Percentiles rank a stretch among this genome's conserved stretches.
Conservation (phyloP, 208 protist genomes). For the Trypanosoma cruzi region DNA sequence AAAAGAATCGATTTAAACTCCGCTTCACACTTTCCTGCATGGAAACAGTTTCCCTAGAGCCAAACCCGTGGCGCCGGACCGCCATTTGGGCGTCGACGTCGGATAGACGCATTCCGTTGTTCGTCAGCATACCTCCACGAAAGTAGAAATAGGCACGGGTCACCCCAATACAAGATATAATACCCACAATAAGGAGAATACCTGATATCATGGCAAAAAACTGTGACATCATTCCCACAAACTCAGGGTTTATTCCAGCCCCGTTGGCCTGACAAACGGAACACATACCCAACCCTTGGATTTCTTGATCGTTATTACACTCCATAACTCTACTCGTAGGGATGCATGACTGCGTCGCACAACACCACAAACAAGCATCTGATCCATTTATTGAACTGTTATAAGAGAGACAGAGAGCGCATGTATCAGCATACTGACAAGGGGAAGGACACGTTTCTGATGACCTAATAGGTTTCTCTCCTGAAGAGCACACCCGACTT, state of each 20-base stretch:
- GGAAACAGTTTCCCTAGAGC: constrained; percentile 17
- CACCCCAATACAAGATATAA: constrained; percentile 30
- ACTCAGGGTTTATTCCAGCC: constrained; percentile 31
- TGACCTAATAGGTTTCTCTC: not conserved
- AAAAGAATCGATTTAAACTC: constrained; percentile 2
- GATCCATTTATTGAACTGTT: constrained; percentile 8
- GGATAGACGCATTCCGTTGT: constrained; percentile 23
- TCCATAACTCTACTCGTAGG: constrained; percentile 1
- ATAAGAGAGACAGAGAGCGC: constrained; percentile 29
- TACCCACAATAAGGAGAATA: constrained; percentile 32
- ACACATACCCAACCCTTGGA: constrained; percentile 18
- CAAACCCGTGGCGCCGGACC: constrained; percentile 55
- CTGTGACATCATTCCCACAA: constrained; percentile 24
- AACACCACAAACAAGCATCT: constrained; percentile 48
- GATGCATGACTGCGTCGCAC: constrained; percentile 48
- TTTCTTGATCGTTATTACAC: constrained; percentile 40
- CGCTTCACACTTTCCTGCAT: not conserved
- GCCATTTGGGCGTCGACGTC: constrained; percentile 32
- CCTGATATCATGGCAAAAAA: constrained; percentile 29
- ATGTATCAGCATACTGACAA: constrained; percentile 50
- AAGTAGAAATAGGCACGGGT: constrained; percentile 19
- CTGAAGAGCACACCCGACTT: constrained; percentile 1
- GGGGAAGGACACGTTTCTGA: constrained; percentile 34
- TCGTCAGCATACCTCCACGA: constrained; percentile 5
- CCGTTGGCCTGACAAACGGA: constrained; percentile 35